A percentile compares a stretch with the other conserved stretches of the same genome.
Conservation (phyloP, 2,329 filamentous ascomycete species). For the Colletotrichum sp. region DNA sequence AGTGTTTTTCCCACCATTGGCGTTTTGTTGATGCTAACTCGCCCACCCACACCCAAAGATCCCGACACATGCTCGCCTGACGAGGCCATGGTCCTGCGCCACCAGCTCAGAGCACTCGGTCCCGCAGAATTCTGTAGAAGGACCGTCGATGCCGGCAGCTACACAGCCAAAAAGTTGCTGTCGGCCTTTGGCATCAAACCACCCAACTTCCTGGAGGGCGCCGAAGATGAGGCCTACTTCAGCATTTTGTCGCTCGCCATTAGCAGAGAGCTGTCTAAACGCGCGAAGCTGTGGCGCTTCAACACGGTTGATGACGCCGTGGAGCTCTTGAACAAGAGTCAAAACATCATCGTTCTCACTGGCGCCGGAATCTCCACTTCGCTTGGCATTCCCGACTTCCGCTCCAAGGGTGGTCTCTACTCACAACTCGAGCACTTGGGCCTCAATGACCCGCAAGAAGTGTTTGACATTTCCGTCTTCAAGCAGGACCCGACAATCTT, state of each 20-base stretch:
- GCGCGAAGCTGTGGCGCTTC: conserved; percentile 78
- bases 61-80: conserved; percentile 66
- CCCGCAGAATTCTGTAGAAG: conserved; percentile 76
- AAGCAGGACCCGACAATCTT: conserved; percentile 86
- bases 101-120: conserved; percentile 76
- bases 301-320: conserved; percentile 91
- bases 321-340: conserved; percentile 70
- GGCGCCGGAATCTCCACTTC: conserved; percentile 97
- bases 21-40: conserved; percentile 11
- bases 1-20: background rate
- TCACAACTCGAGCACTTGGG: conserved; percentile 81
- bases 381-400: conserved; percentile 95
- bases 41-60: conserved; percentile 27
- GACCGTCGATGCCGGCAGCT: conserved; percentile 69
- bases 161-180: conserved; percentile 82
- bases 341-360: conserved; percentile 91
- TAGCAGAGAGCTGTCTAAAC: conserved; percentile 79
- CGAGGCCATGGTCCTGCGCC: conserved; percentile 71
- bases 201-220: conserved; percentile 74
- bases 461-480: conserved; percentile 91
- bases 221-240: conserved; percentile 76
- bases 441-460: conserved; percentile 84
- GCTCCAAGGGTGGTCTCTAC: conserved; percentile 92
- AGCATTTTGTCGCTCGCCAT: conserved; percentile 78
- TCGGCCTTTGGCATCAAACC: conserved; percentile 83